A percentile compares a stretch with the other conserved stretches of the same genome.
Conservation (phyloP, 305 asterid species). For the Fraxinus velutina region DNA sequence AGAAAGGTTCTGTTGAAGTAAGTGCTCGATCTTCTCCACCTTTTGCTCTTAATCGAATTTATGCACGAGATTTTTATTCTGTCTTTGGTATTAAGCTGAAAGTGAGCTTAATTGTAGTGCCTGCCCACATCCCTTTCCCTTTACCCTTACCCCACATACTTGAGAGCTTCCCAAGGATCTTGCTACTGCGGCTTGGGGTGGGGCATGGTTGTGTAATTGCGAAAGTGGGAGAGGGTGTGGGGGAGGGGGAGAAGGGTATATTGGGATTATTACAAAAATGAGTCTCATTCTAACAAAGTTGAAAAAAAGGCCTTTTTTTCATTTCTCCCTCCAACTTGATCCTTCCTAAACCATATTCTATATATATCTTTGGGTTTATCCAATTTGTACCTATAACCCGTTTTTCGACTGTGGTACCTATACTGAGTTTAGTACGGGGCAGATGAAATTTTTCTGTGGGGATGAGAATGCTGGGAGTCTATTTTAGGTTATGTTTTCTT, state of each 20-base stretch:
- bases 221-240: neutral
- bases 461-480: neutral
- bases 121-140: neutral
- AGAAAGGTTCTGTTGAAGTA: constrained; percentile 92
- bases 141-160: neutral
- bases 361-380: neutral
- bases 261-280: neutral
- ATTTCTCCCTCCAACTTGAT: neutral
- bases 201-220: neutral
- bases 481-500: neutral
- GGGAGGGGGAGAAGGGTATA: neutral
- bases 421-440: neutral
- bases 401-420: neutral
- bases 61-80: neutral
- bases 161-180: neutral
- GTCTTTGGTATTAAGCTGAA: constrained; percentile 6
- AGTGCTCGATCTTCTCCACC: constrained; percentile 23
- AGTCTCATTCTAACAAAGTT: neutral
- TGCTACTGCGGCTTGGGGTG: neutral
- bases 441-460: neutral
- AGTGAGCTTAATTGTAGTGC: neutral
- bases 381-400: neutral
- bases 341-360: neutral
- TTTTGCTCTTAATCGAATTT: neutral
- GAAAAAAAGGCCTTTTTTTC: neutral